These are phyloP conservation scores for Pyrenochaeta sp. DNA, from an alignment of 2,329 filamentous ascomycete genomes.

Conservation along the genomic window DNA sequence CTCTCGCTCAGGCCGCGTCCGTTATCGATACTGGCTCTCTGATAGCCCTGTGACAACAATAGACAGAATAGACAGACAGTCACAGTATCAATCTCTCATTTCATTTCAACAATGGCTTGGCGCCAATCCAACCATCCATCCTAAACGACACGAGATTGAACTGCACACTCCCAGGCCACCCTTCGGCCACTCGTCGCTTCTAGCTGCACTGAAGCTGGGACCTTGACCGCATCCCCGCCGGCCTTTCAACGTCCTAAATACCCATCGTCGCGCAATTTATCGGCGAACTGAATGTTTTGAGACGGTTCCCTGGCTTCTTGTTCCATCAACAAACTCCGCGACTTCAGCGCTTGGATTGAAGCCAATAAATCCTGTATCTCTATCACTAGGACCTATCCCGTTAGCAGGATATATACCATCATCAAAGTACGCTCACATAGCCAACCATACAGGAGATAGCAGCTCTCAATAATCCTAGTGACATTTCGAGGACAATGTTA, in stretches of 20 bases:
- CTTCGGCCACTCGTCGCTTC: background rate
- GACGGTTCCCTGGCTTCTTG: too few relatives aligned
- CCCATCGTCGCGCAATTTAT: too few relatives aligned
- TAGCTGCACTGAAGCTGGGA: background rate
- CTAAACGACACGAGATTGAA: background rate
- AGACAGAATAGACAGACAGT: background rate
- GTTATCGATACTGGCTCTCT: background rate
- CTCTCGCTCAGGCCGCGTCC: background rate
- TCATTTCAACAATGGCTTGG: background rate
- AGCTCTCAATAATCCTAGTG: too few relatives aligned
- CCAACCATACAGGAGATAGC: too few relatives aligned
- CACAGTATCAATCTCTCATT: background rate
- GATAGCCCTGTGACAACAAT: background rate
- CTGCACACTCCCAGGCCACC: background rate
- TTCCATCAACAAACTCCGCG: too few relatives aligned
- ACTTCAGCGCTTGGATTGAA: too few relatives aligned
- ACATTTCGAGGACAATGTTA: too few relatives aligned
- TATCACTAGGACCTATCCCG: too few relatives aligned
- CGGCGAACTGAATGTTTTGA: too few relatives aligned
- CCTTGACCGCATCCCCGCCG: background rate
- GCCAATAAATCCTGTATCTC: too few relatives aligned
- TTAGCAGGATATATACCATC: too few relatives aligned
- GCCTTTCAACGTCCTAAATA: background rate
- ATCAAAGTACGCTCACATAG: too few relatives aligned
- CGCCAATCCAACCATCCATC: background rate